Percentiles rank a stretch among this genome's conserved stretches.
These are phyloP conservation scores for Suhomyces sp. DNA, from an alignment of 805 yeast species.

Conservation along the genomic window DNA sequence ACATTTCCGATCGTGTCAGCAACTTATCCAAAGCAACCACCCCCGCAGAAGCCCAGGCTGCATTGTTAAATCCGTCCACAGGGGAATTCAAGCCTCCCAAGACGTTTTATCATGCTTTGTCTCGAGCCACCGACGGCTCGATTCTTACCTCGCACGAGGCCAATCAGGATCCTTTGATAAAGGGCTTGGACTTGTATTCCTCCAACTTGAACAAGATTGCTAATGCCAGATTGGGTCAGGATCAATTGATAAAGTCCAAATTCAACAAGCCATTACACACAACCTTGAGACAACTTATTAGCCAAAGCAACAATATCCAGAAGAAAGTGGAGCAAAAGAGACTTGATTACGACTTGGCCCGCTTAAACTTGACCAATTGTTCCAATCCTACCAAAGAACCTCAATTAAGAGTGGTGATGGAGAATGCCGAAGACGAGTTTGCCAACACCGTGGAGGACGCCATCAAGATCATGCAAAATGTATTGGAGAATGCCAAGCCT, in stretches of 20 bases:
- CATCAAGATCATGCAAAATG: constrained; percentile 76
- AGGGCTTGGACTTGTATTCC: constrained; percentile 64
- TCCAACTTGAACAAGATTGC: constrained; percentile 72
- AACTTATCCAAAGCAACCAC: constrained; percentile 69
- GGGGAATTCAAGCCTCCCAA: constrained; percentile 62
- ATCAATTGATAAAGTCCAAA: constrained; percentile 62
- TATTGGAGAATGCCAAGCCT: constrained; percentile 66
- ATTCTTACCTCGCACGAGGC: constrained; percentile 42
- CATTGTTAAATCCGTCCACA: constrained; percentile 43
- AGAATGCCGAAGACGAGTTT: constrained; percentile 83
- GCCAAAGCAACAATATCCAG: constrained; percentile 65
- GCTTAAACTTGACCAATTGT: constrained; percentile 43
- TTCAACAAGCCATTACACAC: constrained; percentile 66
- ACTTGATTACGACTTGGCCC: constrained; percentile 74
- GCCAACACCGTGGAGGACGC: constrained; percentile 90
- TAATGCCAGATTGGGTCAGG: constrained; percentile 80
- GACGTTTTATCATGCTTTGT: constrained; percentile 77
- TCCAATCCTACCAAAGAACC: constrained; percentile 57
- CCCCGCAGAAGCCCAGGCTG: constrained; percentile 81
- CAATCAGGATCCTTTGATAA: constrained; percentile 48
- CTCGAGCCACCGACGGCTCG: constrained; percentile 66
- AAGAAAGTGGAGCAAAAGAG: constrained; percentile 75
- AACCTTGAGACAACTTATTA: constrained; percentile 57
- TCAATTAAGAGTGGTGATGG: constrained; percentile 70
- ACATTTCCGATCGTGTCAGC: constrained; percentile 58